Percentiles rank a stretch among this genome's conserved stretches.
Evolutionary conservation across 2,329 filamentous ascomycete species (phyloP).

Genomic region (Chaetothyriales sp.): DNA sequence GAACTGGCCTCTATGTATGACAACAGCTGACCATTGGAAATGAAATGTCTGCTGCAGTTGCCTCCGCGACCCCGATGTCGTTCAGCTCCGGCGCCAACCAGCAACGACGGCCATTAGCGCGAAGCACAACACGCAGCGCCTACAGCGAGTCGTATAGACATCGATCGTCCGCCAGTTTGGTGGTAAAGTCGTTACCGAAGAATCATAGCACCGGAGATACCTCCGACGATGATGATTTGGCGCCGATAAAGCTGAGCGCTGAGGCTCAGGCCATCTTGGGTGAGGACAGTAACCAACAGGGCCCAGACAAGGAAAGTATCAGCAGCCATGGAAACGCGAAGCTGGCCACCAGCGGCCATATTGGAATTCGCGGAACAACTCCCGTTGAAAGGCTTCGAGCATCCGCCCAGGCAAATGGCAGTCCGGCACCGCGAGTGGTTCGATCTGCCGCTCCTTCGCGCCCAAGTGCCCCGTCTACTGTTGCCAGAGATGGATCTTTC

Average conservation of each 20-base stretch:
- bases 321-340: neutral
- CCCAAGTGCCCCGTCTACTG: conserved; percentile 17
- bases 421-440: conserved; percentile 30
- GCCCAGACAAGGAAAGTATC: conserved; percentile 20
- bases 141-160: neutral
- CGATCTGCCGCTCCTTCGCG: conserved; percentile 24
- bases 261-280: conserved; percentile 73
- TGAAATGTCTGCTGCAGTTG: conserved; percentile 9
- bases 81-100: conserved; percentile 25
- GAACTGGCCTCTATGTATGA: neutral
- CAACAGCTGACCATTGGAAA: neutral
- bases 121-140: conserved; percentile 19
- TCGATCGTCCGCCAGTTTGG: neutral
- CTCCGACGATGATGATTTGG: conserved; percentile 85
- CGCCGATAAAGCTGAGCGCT: conserved; percentile 86
- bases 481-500: conserved; percentile 27
- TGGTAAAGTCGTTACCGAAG: neutral
- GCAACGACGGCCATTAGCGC: conserved; percentile 24
- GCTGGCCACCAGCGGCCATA: conserved; percentile 2
- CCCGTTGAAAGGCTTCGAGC: conserved; percentile 21
- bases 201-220: conserved; percentile 51
- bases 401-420: conserved; percentile 25
- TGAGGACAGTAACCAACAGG: conserved; percentile 41
- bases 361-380: conserved; percentile 5
- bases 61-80: conserved; percentile 27